phyloP scores from a whole-genome alignment of 2,329 filamentous ascomycete genomes.

The Epicoccum nigrum region DNA sequence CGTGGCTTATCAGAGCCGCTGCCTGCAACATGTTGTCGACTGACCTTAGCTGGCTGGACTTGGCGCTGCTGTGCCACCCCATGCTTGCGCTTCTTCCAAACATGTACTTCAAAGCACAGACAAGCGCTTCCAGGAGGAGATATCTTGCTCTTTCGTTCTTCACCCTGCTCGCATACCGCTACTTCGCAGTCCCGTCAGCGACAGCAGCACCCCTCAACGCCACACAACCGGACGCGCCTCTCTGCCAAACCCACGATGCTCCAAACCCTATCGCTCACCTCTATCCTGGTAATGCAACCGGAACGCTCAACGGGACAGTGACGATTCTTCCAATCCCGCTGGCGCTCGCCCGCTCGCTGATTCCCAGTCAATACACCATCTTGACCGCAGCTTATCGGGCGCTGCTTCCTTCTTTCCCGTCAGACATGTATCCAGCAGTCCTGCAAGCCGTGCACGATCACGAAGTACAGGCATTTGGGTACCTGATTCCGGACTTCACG shows the following conservation, averaged over 20 bases:
- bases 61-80: constrained; percentile 42
- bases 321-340: constrained; percentile 60
- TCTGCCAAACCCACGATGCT: constrained; percentile 38
- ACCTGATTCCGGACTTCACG: constrained; percentile 56
- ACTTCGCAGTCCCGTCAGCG: constrained; percentile 8
- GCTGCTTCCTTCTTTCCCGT: constrained; percentile 57
- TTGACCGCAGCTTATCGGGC: constrained; percentile 56
- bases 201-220: neutral
- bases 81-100: constrained; percentile 38
- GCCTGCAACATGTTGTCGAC: neutral
- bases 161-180: constrained; percentile 26
- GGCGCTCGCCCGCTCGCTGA: constrained; percentile 53
- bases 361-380: constrained; percentile 59
- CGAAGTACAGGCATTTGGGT: constrained; percentile 55
- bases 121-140: constrained; percentile 14
- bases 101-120: constrained; percentile 22
- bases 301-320: constrained; percentile 61
- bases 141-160: constrained; percentile 30
- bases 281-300: constrained; percentile 58
- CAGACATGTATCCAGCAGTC: constrained; percentile 61
- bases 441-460: constrained; percentile 59
- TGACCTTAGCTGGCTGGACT: constrained; percentile 17
- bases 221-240: neutral
- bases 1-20: neutral
- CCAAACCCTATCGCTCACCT: constrained; percentile 58